Evolutionary conservation across 441 rosid genomes (phyloP).

Genomic region (Erodium trifolium): DNA sequence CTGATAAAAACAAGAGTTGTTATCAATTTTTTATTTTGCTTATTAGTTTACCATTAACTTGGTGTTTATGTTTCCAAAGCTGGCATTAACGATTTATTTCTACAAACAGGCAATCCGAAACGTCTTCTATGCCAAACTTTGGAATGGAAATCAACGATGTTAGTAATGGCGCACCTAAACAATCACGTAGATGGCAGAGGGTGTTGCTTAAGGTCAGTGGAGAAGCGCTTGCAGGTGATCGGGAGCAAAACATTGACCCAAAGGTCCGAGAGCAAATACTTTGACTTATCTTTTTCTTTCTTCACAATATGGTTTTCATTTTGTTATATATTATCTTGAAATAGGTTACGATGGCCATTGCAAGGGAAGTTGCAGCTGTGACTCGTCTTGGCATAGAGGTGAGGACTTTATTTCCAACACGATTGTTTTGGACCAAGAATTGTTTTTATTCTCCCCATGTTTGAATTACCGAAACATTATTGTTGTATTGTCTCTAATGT

Average conservation of each 20-base stretch:
- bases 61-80: not conserved
- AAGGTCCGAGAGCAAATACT: constrained; percentile 38
- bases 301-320: not conserved
- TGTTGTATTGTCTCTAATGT: not conserved
- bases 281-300: constrained; percentile 9
- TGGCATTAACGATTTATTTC: constrained; percentile 9
- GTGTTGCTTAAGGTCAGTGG: constrained; percentile 93
- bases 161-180: constrained; percentile 27
- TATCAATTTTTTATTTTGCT: too few relatives aligned
- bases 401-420: not conserved
- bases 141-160: constrained; percentile 36
- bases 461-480: not conserved
- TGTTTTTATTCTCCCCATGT: not conserved
- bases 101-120: constrained; percentile 40
- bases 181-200: constrained; percentile 72
- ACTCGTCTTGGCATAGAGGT: constrained; percentile 89
- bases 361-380: constrained; percentile 89
- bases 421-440: not conserved
- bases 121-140: constrained; percentile 45
- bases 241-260: constrained; percentile 68
- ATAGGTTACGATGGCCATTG: constrained; percentile 85
- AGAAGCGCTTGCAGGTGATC: constrained; percentile 94
- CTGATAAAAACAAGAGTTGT: too few relatives aligned
- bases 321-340: not conserved
- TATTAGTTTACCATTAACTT: not conserved